Evolutionary conservation across 108 stramenopile genomes (phyloP).

Genomic region (Nannochloropsis granulata): DNA sequence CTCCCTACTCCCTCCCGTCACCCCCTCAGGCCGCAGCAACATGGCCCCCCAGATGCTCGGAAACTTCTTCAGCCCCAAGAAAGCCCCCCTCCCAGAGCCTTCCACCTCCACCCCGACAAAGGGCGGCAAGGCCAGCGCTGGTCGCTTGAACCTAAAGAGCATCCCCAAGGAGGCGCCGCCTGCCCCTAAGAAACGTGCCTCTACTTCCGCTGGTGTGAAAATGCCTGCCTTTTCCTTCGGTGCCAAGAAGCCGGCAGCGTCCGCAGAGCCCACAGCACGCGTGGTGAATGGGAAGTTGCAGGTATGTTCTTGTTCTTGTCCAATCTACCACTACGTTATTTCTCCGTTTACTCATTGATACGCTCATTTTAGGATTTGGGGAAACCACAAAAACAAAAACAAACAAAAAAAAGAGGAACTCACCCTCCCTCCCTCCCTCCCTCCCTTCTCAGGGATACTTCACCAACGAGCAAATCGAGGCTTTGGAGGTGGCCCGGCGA

Average conservation of each 20-base stretch:
- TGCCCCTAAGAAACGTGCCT: neutral
- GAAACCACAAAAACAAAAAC: neutral
- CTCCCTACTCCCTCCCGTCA: neutral
- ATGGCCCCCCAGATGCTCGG: neutral
- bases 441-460: neutral
- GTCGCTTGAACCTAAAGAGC: neutral
- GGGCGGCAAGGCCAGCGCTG: neutral
- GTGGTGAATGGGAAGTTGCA: neutral
- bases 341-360: too few relatives aligned
- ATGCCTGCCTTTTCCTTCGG: neutral
- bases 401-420: neutral
- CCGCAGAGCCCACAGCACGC: neutral
- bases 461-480: constrained; percentile 3
- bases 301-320: neutral
- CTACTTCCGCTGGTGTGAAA: neutral
- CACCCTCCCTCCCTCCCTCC: neutral
- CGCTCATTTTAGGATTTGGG: neutral
- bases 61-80: neutral
- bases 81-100: neutral
- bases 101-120: neutral
- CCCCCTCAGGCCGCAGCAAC: neutral
- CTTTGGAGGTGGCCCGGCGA: constrained; percentile 12
- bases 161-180: neutral
- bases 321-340: too few relatives aligned
- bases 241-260: neutral